Conservation (phyloP, 108 stramenopile genomes). For the Fragilaria crotonensis region DNA sequence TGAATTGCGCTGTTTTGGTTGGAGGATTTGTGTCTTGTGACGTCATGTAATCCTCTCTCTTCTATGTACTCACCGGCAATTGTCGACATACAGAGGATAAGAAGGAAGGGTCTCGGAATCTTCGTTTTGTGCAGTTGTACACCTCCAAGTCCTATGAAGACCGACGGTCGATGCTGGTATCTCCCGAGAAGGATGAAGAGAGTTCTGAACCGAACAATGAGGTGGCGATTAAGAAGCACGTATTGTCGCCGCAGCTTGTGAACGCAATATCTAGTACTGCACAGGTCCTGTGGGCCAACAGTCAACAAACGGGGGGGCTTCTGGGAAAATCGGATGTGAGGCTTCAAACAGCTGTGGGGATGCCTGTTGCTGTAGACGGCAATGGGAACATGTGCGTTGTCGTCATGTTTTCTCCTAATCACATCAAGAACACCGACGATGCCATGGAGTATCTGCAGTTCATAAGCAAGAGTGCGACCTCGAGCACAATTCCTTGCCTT, state of each 20-base stretch:
- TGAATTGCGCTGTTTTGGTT: neutral
- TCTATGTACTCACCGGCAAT: neutral
- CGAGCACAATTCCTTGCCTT: conserved; percentile 65
- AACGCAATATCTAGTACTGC: conserved; percentile 87
- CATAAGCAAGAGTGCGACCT: conserved; percentile 72
- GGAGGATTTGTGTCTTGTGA: neutral
- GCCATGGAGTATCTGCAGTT: conserved; percentile 80
- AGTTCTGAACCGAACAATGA: conserved; percentile 12
- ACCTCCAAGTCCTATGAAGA: conserved; percentile 86
- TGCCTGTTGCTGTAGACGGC: conserved; percentile 86
- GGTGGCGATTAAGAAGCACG: conserved; percentile 54
- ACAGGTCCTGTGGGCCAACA: conserved; percentile 95
- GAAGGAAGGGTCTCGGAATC: conserved; percentile 16
- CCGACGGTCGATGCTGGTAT: conserved; percentile 70
- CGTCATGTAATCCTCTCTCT: neutral
- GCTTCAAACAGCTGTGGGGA: conserved; percentile 95
- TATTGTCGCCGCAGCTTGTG: conserved; percentile 83
- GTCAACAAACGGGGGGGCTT: conserved; percentile 74
- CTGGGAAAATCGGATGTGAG: conserved; percentile 88
- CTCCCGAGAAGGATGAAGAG: conserved; percentile 53
- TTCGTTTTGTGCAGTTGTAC: conserved; percentile 91
- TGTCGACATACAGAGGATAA: conserved; percentile 22
- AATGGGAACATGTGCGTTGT: conserved; percentile 87
- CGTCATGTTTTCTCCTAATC: conserved; percentile 87
- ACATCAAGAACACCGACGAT: conserved; percentile 72